Conservation (phyloP, 2,329 filamentous ascomycete species). For the Penicillium sp. region DNA sequence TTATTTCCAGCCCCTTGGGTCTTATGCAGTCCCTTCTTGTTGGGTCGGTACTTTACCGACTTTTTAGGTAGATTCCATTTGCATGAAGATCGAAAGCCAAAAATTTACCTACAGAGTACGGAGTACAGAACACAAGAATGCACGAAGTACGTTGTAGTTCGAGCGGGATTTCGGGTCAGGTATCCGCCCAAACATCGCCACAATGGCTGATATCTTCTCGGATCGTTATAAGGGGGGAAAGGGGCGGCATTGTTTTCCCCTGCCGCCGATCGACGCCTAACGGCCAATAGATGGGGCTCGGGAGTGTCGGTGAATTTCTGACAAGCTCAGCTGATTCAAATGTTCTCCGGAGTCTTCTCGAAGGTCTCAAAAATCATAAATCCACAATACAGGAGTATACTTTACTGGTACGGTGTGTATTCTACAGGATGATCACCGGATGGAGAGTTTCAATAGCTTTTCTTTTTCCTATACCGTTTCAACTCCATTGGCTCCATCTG, state of each 20-base stretch:
- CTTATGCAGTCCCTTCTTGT: constrained; percentile 17
- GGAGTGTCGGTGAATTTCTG: constrained; percentile 28
- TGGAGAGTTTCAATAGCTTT: constrained; percentile 5
- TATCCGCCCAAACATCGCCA: background rate
- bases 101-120: background rate
- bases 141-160: background rate
- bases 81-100: background rate
- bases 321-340: constrained; percentile 22
- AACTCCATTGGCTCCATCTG: background rate
- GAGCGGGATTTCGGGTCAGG: background rate
- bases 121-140: background rate
- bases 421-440: constrained; percentile 17
- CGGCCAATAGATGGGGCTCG: constrained; percentile 15
- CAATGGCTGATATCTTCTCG: background rate
- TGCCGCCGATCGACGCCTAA: constrained; percentile 16
- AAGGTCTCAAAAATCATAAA: constrained; percentile 15
- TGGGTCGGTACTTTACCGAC: constrained; percentile 27
- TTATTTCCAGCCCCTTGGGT: constrained; percentile 23
- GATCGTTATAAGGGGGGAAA: constrained; percentile 1
- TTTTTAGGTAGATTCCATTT: constrained; percentile 18
- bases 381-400: background rate
- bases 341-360: constrained; percentile 15
- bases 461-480: background rate
- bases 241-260: constrained; percentile 7
- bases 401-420: constrained; percentile 6